Percentiles rank a stretch among this genome's conserved stretches.
phyloP scores from a whole-genome alignment of 164 flowering plant species.

The Sedum album region DNA sequence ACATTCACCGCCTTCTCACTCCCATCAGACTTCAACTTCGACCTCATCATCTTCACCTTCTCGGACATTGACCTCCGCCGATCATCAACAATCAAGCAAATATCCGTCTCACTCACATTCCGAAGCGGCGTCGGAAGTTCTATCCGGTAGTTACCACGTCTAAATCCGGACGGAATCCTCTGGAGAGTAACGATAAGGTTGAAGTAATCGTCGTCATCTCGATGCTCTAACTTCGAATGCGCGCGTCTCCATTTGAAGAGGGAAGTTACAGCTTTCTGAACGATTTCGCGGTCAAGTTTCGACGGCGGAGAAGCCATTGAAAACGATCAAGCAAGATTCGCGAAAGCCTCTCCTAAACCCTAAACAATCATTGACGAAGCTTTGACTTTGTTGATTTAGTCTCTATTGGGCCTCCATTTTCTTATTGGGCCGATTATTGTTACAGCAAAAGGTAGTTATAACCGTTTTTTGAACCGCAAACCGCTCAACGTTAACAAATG shows the following conservation, averaged over 20 bases:
- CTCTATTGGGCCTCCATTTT: background rate
- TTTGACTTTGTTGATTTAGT: background rate
- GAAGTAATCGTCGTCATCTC: constrained; percentile 73
- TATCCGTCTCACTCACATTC: too few relatives aligned
- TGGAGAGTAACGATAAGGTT: constrained; percentile 65
- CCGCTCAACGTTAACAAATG: background rate
- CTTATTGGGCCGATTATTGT: background rate
- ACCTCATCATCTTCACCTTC: too few relatives aligned
- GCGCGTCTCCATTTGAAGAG: constrained; percentile 51
- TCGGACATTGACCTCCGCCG: too few relatives aligned
- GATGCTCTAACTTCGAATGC: constrained; percentile 25
- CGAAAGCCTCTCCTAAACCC: background rate
- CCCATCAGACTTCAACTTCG: too few relatives aligned
- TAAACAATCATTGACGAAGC: background rate
- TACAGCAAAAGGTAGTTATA: background rate
- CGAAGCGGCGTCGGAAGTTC: too few relatives aligned
- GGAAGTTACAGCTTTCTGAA: constrained; percentile 39
- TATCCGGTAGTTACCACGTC: constrained; percentile 21
- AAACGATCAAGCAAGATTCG: background rate
- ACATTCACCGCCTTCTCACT: too few relatives aligned
- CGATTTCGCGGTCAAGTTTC: constrained; percentile 18
- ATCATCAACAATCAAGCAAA: too few relatives aligned
- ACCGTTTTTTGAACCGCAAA: background rate
- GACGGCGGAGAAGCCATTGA: constrained; percentile 12
- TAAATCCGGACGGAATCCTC: constrained; percentile 50